A percentile compares a stretch with the other conserved stretches of the same genome.
Evolutionary conservation across 192 early-diverging fungal genomes (phyloP).

Genomic region (Anaeromyces robustus): DNA sequence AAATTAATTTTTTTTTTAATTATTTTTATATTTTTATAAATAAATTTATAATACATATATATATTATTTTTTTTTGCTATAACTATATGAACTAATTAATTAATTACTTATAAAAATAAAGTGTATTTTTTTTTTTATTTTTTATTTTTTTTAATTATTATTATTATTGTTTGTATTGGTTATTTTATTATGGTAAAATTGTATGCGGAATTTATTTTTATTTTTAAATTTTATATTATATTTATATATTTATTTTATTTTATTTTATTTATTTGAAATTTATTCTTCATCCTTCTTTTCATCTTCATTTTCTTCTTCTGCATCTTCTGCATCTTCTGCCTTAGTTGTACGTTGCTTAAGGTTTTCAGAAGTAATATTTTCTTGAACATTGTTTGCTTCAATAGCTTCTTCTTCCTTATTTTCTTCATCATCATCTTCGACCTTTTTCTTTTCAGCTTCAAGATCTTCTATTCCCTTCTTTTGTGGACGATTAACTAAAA

Average conservation of each 20-base stretch:
- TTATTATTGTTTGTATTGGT: too few species aligned
- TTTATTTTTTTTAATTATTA: too few species aligned
- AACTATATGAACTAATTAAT: too few species aligned
- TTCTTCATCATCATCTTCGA: neutral
- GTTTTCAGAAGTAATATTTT: neutral
- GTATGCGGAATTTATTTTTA: too few species aligned
- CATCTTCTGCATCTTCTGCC: neutral
- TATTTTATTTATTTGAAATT: neutral
- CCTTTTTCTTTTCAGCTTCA: neutral
- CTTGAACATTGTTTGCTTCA: neutral
- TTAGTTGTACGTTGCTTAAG: neutral
- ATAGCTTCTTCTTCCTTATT: neutral
- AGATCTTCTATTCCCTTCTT: neutral
- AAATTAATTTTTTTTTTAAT: too few species aligned
- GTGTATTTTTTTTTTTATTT: too few species aligned
- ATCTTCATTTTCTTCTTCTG: neutral
- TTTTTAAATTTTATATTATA: neutral
- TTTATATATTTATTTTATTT: neutral
- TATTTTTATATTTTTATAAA: too few species aligned
- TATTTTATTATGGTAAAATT: too few species aligned
- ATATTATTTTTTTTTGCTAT: too few species aligned
- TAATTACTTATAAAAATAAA: too few species aligned
- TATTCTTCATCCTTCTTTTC: neutral
- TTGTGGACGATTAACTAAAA: neutral
- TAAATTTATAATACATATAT: too few species aligned